Base-by-base conservation (phyloP, 2,329 filamentous ascomycete species). In the Didymella exigua region DNA sequence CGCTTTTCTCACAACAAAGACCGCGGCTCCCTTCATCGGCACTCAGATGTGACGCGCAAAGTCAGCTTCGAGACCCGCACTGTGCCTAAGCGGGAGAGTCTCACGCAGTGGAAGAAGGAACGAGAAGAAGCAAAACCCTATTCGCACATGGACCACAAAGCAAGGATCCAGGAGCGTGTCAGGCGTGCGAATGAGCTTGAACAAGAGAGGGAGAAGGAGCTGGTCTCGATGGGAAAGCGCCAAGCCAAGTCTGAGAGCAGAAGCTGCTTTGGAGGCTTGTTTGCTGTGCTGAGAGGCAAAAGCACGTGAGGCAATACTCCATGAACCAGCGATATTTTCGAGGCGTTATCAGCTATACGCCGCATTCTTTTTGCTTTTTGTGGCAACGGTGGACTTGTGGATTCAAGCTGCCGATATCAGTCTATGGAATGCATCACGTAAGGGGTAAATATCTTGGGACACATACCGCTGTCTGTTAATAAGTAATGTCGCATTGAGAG, bases 141-240 rank as follows among this genome's bases (percentile, higher is more conserved):
- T 24, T 23, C 37, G 5, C 29, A 14, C 21, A 54, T 14, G 29
- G 27, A 57, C 23, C 55, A 58, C 18, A 58, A 63, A 31, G 64
- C 61, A 23, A 59, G 54, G 30, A 61, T 69, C 33, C 58, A 59
- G 27, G 68, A 70, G 49, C 51, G 66, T 18, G 68, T 72, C 5
- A 56, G 60, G 40, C 55, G 65, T 14, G 70, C 67, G 23, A 71
- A 72, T 51, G 66, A 68, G 54, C 53, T 68, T 38, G 69, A 73
- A 43, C 27, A 56, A 18, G 60, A 66, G 54, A 66, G 46, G 43
- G 67, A 67, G 38, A 61, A 54, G 42, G 68, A 66, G 37, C 46
- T 69, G 36, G 41, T 61, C 10, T 24, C 40, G 19, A 48, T 66
- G 51, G 53, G 58, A 2, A 55, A 63, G 54, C 52, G 52, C 10